Evolutionary conservation across 2,329 filamentous ascomycete species (phyloP).

Genomic region (Pseudogymnoascus sp.): DNA sequence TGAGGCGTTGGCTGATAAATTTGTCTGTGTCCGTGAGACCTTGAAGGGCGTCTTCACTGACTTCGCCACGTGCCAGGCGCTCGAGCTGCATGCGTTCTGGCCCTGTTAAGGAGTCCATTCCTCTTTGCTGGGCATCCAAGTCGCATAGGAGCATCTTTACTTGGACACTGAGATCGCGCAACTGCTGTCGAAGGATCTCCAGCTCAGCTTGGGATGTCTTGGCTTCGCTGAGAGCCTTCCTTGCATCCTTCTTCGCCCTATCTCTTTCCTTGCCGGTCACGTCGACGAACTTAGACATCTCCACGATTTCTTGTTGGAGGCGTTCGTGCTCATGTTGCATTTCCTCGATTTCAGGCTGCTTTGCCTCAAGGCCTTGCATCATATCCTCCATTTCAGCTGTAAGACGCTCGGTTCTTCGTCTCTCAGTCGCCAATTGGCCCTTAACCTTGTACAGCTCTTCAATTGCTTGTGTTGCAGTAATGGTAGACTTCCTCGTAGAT

Average conservation of each 20-base stretch:
- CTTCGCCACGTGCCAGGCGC: constrained; percentile 66
- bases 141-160: constrained; percentile 87
- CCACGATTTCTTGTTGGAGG: constrained; percentile 69
- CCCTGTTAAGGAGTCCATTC: constrained; percentile 58
- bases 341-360: constrained; percentile 81
- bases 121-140: constrained; percentile 72
- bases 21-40: constrained; percentile 78
- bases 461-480: constrained; percentile 54
- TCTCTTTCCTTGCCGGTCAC: constrained; percentile 76
- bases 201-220: constrained; percentile 56
- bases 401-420: constrained; percentile 65
- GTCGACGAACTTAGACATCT: constrained; percentile 79
- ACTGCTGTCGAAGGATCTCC: constrained; percentile 72
- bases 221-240: constrained; percentile 69
- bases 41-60: constrained; percentile 59
- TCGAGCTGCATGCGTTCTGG: constrained; percentile 70
- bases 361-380: constrained; percentile 74
- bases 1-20: constrained; percentile 83
- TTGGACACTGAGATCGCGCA: constrained; percentile 83
- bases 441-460: constrained; percentile 61
- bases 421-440: constrained; percentile 63
- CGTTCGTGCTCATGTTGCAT: constrained; percentile 72
- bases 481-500: constrained; percentile 44
- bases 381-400: constrained; percentile 75
- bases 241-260: constrained; percentile 63